Base-by-base conservation (phyloP, 352 stramenopile genomes). In the Aphanomyces euteiches region DNA sequence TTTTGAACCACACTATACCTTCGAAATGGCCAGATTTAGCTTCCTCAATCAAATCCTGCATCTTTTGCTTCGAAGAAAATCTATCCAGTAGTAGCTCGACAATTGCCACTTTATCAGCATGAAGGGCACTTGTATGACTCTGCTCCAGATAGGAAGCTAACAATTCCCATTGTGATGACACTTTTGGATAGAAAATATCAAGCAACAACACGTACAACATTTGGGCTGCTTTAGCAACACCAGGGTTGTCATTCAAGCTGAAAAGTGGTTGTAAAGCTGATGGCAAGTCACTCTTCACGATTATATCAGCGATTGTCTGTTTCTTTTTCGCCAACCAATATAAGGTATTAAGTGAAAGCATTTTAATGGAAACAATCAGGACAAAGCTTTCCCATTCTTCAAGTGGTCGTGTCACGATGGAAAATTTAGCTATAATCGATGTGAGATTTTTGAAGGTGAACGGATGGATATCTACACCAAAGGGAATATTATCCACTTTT, bases 381-480 rank as follows among this genome's bases (percentile, higher is more conserved):
- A 54, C 48, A 28, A 21, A 67, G n/a, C 38, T 50, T 47, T 47
- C n/a, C 84, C 74, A 43, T 75, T 77, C 34, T 82, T 79, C 1
- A 68, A 56, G 36, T 82, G 72, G 17, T 71, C 41, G 21, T 57
- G 38, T 0, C 65, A 73, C 2, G 72, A 58, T 4, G 73, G 78
- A 61, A 67, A 80, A 86, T 37, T 68, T 75, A 15, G 69, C 67
- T 3, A 70, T 74, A 47, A 86, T 73, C 37, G 19, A 41, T 19
- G 86, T 38, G 41, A 87, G 56, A 4, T 75, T 67, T 6, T 67
- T 58, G 45, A 87, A 81, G 7, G 77, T 84, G 3, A 67, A 61
- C 5, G 65, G 37, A 5, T 79, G 56, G 5, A 84, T 37, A 61
- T 87, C 81, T 2, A 83, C 61, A 47, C 77, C 78, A 66, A 89